Conservation (phyloP, 495 filamentous ascomycete species). For the Tirmania nivea region DNA sequence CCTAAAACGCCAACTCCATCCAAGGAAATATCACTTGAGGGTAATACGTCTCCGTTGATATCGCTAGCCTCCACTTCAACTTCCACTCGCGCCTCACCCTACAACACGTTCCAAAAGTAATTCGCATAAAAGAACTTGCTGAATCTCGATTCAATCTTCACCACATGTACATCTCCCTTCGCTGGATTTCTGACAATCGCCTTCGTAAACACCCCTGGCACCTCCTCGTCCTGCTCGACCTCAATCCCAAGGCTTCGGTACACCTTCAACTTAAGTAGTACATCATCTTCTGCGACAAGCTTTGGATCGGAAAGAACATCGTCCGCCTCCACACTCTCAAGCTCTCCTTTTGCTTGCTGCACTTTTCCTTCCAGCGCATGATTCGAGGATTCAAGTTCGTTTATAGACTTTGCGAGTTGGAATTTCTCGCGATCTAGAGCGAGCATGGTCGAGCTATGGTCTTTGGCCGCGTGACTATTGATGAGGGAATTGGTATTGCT, state of each 20-base stretch:
- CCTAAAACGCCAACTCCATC: no score
- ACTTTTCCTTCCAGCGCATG: constrained; percentile 69
- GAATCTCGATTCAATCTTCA: constrained; percentile 85
- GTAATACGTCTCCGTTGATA: no score
- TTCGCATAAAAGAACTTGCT: constrained; percentile 83
- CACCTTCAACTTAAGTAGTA: constrained; percentile 54
- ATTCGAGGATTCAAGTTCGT: constrained; percentile 76
- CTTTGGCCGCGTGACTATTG: constrained; percentile 22
- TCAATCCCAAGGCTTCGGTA: constrained; percentile 83
- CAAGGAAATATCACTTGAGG: no score
- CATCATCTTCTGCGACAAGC: constrained; percentile 38
- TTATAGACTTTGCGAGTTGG: constrained; percentile 66
- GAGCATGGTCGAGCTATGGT: constrained; percentile 20
- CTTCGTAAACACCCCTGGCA: constrained; percentile 58
- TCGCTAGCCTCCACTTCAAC: not conserved
- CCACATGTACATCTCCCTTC: constrained; percentile 81
- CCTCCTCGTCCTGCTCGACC: constrained; percentile 42
- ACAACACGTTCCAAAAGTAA: constrained; percentile 86
- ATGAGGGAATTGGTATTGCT: constrained; percentile 33
- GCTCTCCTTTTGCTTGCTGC: constrained; percentile 45
- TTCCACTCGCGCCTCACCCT: constrained; percentile 15
- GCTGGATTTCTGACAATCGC: constrained; percentile 66
- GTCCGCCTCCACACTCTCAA: constrained; percentile 70
- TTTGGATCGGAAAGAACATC: constrained; percentile 29
- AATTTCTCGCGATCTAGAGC: constrained; percentile 44